Evolutionary conservation across 208 protist species (phyloP), one percentile per base, ranked within the genome.

Genomic region (Kentomonas sorsogonicus): DNA sequence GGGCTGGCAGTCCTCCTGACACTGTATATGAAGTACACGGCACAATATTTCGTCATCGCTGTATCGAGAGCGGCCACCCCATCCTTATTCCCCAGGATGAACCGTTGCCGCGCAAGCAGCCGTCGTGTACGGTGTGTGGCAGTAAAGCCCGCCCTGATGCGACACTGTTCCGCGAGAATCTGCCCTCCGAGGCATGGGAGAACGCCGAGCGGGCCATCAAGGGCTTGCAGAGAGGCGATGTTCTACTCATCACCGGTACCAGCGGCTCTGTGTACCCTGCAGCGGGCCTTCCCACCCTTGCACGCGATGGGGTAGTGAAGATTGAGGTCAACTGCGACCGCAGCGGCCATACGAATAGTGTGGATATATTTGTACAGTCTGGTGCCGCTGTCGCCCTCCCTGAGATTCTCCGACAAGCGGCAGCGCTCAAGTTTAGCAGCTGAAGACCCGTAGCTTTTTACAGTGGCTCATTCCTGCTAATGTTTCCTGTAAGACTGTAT

Each of bases 11-110:
- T 5, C 54, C 53, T 1, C 5, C 39, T 0, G 51, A 36, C 4
- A 40, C 20, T 4, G 67, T 78, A 4, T 57, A 52, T 40, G 71
- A 83, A 53, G 44, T 83, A 0, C 76, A 83, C 63, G 76, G 76
- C 39, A 73, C 43, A 45, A 63, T 67, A 0, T 63, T 62, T n/a
- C 59, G 71, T 0, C 63, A 69, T 45, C 59, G 65, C 46, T 77
- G 71, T 30, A 29, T 73, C 20, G 30, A 39, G 22, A 33, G 65
- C 9, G 65, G 65, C 1, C 57, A 71, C 43, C 57, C 57, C 3
- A 71, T 71, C 16, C 44, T 44, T 15, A 11, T 71, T 16, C 26
- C 53, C 27, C 29, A 34, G 26, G 57, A 71, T 0, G 31, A 38
- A 18, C 44, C 44, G 13, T 52, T 71, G 20, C 65, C 65, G 0